These are phyloP conservation scores for Aurinia saxatilis DNA, from an alignment of 345 rosid species.

Conservation along the genomic window DNA sequence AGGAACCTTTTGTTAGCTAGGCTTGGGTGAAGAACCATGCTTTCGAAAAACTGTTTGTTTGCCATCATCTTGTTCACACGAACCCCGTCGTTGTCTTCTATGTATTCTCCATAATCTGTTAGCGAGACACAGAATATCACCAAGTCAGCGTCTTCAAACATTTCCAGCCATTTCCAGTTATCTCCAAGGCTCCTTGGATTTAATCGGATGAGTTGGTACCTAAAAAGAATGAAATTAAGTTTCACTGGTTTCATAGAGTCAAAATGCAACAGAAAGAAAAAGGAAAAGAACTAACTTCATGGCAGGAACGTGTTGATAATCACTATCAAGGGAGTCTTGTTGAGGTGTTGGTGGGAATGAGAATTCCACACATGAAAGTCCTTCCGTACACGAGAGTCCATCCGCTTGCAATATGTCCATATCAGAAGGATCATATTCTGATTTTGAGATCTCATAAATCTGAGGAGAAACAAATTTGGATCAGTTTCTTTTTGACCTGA, in stretches of 20 bases:
- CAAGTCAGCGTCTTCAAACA: constrained; percentile 76
- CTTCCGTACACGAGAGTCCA: constrained; percentile 57
- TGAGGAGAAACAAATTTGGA: constrained; percentile 21
- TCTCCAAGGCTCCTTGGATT: constrained; percentile 65
- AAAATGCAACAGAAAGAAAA: not conserved
- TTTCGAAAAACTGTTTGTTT: constrained; percentile 60
- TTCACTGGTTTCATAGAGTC: not conserved
- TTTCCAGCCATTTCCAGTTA: constrained; percentile 70
- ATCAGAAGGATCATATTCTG: constrained; percentile 69
- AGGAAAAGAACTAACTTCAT: constrained; percentile 41
- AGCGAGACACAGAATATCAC: constrained; percentile 69
- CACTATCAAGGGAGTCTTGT: constrained; percentile 25
- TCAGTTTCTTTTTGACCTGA: constrained; percentile 4
- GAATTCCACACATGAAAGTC: constrained; percentile 71
- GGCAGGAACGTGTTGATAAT: constrained; percentile 39
- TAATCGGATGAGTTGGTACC: constrained; percentile 80
- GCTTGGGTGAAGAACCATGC: constrained; percentile 46
- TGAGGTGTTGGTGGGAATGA: constrained; percentile 41
- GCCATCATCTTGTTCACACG: constrained; percentile 72
- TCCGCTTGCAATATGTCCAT: constrained; percentile 80
- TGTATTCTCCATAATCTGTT: constrained; percentile 50
- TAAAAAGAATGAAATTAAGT: constrained; percentile 16
- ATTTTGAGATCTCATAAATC: constrained; percentile 73
- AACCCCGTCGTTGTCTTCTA: constrained; percentile 43
- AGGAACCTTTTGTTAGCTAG: constrained; percentile 66